A percentile compares a stretch with the other conserved stretches of the same genome.
Conservation (phyloP, 164 flowering plant species). For the Umbellularia californica region DNA sequence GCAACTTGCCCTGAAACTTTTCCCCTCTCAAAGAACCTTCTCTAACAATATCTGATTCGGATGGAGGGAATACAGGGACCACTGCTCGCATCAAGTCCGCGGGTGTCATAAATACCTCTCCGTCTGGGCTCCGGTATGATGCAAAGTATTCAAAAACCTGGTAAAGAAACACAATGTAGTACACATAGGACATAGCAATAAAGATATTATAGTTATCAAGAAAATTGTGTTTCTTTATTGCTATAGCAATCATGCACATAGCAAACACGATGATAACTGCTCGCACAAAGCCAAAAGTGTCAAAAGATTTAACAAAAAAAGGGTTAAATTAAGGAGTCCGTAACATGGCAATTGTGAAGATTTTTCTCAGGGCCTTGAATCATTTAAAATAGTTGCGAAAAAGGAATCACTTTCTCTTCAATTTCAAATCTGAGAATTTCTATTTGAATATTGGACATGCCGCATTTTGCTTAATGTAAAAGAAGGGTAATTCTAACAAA, state of each 20-base stretch:
- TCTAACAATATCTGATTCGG: constrained; percentile 72
- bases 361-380: no score
- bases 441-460: no score
- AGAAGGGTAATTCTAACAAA: no score
- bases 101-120: constrained; percentile 82
- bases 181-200: neutral
- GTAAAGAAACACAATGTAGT: neutral
- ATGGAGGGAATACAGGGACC: constrained; percentile 96
- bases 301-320: no score
- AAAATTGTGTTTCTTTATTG: neutral
- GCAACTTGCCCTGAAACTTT: constrained; percentile 52
- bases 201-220: neutral
- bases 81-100: constrained; percentile 96
- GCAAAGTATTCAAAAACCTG: constrained; percentile 98
- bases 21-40: constrained; percentile 86
- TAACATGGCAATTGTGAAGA: no score
- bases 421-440: no score
- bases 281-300: no score
- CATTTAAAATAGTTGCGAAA: no score
- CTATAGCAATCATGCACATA: neutral
- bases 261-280: neutral
- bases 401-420: no score
- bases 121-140: constrained; percentile 42
- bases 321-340: no score
- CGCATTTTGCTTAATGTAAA: no score